Conservation (phyloP, 2,329 filamentous ascomycete species). For the Neopestalotiopsis sp. region DNA sequence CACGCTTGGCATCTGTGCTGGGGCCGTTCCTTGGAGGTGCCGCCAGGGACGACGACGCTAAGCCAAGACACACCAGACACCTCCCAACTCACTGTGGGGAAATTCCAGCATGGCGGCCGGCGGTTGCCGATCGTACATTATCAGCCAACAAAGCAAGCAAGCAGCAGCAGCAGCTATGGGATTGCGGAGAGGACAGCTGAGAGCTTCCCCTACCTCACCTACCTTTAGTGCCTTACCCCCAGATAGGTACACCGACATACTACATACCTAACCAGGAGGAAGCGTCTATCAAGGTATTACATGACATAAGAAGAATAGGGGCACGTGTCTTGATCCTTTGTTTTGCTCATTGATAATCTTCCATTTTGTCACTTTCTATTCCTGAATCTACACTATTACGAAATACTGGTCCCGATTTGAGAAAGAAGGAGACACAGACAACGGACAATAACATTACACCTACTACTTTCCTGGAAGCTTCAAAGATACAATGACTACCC, state of each 20-base stretch:
- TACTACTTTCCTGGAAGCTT: neutral
- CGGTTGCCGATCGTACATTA: neutral
- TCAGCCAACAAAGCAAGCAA: neutral
- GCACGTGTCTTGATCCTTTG: neutral
- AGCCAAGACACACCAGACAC: neutral
- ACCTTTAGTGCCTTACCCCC: neutral
- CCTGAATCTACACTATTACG: neutral
- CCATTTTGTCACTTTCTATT: neutral
- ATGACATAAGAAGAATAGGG: neutral
- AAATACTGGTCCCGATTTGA: neutral
- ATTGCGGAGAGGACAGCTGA: neutral
- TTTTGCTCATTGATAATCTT: neutral
- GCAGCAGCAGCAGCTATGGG: neutral
- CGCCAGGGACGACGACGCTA: neutral
- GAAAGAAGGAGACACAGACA: neutral
- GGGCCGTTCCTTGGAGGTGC: neutral
- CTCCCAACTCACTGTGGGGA: neutral
- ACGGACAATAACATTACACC: neutral
- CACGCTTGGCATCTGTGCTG: neutral
- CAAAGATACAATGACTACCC: slow-evolving; percentile 58
- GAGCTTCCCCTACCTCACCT: neutral
- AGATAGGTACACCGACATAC: slow-evolving; percentile 1
- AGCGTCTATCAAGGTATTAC: too few relatives aligned
- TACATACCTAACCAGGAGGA: neutral
- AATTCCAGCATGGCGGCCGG: slow-evolving; percentile 5